Evolutionary conservation across 148 eudicot genomes (phyloP), one percentile per base, ranked within the genome.

Genomic region (Fagopyrum homotropicum): DNA sequence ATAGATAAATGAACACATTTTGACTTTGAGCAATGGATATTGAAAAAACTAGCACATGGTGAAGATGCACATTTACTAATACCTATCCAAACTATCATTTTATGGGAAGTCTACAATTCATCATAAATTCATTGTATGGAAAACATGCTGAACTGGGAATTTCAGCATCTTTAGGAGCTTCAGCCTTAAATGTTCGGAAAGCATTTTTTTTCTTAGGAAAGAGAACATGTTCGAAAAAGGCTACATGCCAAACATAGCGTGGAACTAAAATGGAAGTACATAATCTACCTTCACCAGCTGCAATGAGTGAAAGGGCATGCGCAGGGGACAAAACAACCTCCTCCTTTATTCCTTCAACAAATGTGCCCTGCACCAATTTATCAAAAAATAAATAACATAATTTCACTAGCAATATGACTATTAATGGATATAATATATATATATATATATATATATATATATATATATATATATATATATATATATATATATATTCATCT

Each of bases 241-340:
- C 59, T 61, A 61, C 68, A 61, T 5, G 44, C 9, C 35, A 57
- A 57, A 57, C 35, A 22, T 57, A 56, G 17, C 7, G 43, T 43
- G 43, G 10, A 29, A 40, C 46, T 40, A 66, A 12, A 5, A 64
- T 64, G 70, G 40, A 7, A 12, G 9, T 43, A 40, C 14, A 66
- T 66, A 80, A 66, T 63, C 22, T 82, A 95, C 99, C 99, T 95
- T 95, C 99, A 81, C 99, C 99, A 47, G 99, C 92, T 63, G 99
- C 99, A 85, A 95, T 95, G 51, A 95, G 91, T 16, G 99, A 95
- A 81, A 95, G 88, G 52, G 99, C 99, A 85, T 95, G 99, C 29
- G 99, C 99, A 49, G 99, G 99, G 75, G 99, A 95, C 75, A 95
- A 79, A 40, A 95, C 94, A 68, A 95, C 99, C 86, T 95, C 99